Evolutionary conservation across 108 stramenopile species (phyloP).

Genomic region (Nitzschia sp.): DNA sequence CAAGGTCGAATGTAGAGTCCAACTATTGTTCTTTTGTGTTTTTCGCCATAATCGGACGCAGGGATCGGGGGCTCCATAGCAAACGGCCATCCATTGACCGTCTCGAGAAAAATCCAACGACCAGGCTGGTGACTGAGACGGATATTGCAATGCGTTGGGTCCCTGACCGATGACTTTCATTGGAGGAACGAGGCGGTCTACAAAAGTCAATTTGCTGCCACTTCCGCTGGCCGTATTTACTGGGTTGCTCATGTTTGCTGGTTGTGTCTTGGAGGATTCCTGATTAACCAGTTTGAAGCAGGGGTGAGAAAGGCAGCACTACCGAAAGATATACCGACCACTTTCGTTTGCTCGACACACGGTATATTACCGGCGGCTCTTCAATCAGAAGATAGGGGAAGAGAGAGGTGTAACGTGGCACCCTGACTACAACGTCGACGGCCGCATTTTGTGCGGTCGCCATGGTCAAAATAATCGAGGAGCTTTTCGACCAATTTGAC

Average conservation of each 20-base stretch:
- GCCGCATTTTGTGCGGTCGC: no score
- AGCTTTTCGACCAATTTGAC: no score
- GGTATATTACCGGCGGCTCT: no score
- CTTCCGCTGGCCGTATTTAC: neutral
- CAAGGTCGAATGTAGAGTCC: slow-evolving; percentile 53
- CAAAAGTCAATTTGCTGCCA: slow-evolving; percentile 10
- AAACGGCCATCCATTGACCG: slow-evolving; percentile 71
- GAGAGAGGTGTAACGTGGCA: no score
- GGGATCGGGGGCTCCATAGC: slow-evolving; percentile 74
- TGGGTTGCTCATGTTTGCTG: neutral
- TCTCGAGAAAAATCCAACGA: slow-evolving; percentile 60
- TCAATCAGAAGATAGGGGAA: no score
- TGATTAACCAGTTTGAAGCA: neutral
- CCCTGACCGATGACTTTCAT: slow-evolving; percentile 13
- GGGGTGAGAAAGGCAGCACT: no score
- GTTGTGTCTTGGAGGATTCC: neutral
- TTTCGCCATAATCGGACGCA: slow-evolving; percentile 68
- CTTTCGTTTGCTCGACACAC: no score
- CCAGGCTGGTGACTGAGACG: slow-evolving; percentile 62
- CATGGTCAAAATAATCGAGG: no score
- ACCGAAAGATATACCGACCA: no score
- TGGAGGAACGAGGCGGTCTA: slow-evolving; percentile 24
- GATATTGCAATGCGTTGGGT: slow-evolving; percentile 15
- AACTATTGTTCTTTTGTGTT: slow-evolving; percentile 3
- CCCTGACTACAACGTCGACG: no score